Evolutionary conservation across 2,329 filamentous ascomycete genomes (phyloP).

Genomic region (Colletotrichum musae): DNA sequence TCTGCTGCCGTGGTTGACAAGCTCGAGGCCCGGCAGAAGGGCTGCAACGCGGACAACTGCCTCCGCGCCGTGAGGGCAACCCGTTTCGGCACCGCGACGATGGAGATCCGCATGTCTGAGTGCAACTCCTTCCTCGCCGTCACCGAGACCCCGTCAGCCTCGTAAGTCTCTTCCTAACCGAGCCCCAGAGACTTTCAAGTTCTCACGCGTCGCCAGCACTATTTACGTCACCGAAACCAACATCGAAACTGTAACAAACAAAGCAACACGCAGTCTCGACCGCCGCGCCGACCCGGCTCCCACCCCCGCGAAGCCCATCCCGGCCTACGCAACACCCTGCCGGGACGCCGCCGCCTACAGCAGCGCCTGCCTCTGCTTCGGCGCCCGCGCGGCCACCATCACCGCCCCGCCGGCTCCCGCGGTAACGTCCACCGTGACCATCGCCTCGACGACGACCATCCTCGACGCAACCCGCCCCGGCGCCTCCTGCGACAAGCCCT

Average conservation of each 20-base stretch:
- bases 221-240: slow-evolving; percentile 31
- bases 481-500: slow-evolving; percentile 14
- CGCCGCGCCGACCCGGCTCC: slow-evolving; percentile 49
- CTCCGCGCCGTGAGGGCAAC: slow-evolving; percentile 61
- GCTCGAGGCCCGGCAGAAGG: slow-evolving; percentile 32
- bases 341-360: slow-evolving; percentile 41
- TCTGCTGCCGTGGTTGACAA: slow-evolving; percentile 51
- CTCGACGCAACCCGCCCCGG: slow-evolving; percentile 19
- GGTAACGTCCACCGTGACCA: slow-evolving; percentile 56
- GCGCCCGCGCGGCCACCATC: slow-evolving; percentile 45
- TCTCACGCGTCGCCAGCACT: slow-evolving; percentile 5
- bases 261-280: slow-evolving; percentile 11
- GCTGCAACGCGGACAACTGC: slow-evolving; percentile 61
- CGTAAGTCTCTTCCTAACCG: slow-evolving; percentile 48
- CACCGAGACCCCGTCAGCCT: slow-evolving; percentile 55
- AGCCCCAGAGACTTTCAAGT: too few species aligned
- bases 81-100: slow-evolving; percentile 48
- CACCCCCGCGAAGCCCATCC: slow-evolving; percentile 70
- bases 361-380: slow-evolving; percentile 49
- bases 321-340: slow-evolving; percentile 47
- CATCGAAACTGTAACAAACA: slow-evolving; percentile 22
- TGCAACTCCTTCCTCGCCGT: slow-evolving; percentile 57
- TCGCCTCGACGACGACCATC: slow-evolving; percentile 40
- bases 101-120: slow-evolving; percentile 53
- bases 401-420: slow-evolving; percentile 55